Percentiles rank a stretch among this genome's conserved stretches.
Evolutionary conservation across 768 basidiomycete species (phyloP).

Genomic region (Agaricus sinodeliciosus): DNA sequence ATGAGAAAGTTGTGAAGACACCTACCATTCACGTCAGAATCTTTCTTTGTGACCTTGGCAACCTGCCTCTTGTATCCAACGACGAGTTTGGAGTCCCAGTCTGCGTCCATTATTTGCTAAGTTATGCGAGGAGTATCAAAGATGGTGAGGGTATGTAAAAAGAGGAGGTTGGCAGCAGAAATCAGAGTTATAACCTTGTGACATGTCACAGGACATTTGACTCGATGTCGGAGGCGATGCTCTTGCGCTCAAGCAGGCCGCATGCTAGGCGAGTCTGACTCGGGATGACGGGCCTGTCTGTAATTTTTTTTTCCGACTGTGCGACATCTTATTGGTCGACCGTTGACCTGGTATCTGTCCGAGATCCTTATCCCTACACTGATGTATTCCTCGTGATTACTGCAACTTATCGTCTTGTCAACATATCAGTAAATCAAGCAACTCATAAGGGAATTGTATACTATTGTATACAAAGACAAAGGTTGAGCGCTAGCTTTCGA

Average conservation of each 20-base stretch:
- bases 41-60: constrained; percentile 58
- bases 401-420: too few species aligned
- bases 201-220: constrained; percentile 13
- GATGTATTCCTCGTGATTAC: too few species aligned
- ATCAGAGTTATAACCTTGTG: constrained; percentile 12
- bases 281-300: too few species aligned
- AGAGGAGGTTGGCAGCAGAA: constrained; percentile 10
- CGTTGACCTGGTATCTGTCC: too few species aligned
- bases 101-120: constrained; percentile 39
- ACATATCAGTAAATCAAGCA: too few species aligned
- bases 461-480: too few species aligned
- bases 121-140: constrained; percentile 3
- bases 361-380: too few species aligned
- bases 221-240: constrained; percentile 9
- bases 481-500: background rate
- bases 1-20: constrained; percentile 6
- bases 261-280: too few species aligned
- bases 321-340: too few species aligned
- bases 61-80: constrained; percentile 64
- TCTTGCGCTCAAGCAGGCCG: too few species aligned
- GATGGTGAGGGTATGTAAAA: constrained; percentile 12
- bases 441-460: too few species aligned
- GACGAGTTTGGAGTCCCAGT: constrained; percentile 70
- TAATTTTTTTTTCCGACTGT: too few species aligned
- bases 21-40: constrained; percentile 49